phyloP scores from a whole-genome alignment of 1,139 yeast genomes.

The Kodamaea arcana region DNA sequence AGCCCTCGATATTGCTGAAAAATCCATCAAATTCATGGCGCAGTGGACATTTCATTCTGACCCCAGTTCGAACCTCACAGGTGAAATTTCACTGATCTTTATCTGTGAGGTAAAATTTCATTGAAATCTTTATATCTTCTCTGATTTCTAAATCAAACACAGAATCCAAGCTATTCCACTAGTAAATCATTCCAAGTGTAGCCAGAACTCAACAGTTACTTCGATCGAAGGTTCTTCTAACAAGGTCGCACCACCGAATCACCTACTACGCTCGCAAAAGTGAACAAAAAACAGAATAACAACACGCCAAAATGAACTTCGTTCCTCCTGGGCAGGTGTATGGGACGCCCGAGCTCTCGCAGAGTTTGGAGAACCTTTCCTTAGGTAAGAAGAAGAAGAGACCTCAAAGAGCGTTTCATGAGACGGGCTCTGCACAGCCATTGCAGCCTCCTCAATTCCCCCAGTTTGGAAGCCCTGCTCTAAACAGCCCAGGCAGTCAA shows the following conservation, averaged over 20 bases:
- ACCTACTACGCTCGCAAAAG: no score
- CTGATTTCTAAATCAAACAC: no score
- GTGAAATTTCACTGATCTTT: no score
- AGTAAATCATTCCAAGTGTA: no score
- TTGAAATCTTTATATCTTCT: no score
- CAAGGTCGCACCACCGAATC: no score
- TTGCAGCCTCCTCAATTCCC: slow-evolving; percentile 16
- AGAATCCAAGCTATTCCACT: no score
- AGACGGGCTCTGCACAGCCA: neutral
- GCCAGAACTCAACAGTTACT: neutral
- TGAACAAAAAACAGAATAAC: neutral
- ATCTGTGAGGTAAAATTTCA: no score
- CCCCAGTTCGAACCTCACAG: no score
- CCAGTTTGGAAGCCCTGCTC: slow-evolving; percentile 10
- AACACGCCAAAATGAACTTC: neutral
- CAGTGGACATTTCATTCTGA: no score
- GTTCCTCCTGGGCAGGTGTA: slow-evolving; percentile 1
- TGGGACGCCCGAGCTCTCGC: slow-evolving; percentile 1
- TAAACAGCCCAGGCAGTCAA: slow-evolving; percentile 3
- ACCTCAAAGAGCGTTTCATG: slow-evolving; percentile 44
- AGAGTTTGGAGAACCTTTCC: slow-evolving; percentile 6
- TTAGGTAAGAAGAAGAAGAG: slow-evolving; percentile 25
- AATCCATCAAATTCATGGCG: no score
- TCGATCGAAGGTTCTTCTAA: neutral
- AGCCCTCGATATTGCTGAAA: no score